phyloP scores from a whole-genome alignment of 2,329 filamentous ascomycete genomes.

The Aureobasidium namibiae region DNA sequence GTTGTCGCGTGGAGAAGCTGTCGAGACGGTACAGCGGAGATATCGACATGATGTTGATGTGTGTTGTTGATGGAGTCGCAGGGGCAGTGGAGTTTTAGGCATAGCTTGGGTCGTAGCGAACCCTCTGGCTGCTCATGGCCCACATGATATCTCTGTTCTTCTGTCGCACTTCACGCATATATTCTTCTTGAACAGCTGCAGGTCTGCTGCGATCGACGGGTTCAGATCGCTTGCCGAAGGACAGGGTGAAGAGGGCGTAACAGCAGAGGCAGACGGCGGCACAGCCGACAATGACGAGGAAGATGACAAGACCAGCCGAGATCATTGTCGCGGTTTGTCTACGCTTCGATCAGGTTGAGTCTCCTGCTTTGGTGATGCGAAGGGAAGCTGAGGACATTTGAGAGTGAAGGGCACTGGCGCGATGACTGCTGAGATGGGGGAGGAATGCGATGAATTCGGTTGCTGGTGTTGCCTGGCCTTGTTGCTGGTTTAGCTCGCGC shows the following conservation, averaged over 20 bases:
- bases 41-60: neutral
- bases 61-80: neutral
- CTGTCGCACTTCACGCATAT: conserved; percentile 15
- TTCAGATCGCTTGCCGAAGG: neutral
- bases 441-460: neutral
- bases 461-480: neutral
- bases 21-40: neutral
- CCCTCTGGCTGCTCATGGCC: conserved; percentile 1
- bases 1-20: neutral
- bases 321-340: neutral
- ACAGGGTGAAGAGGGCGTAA: conserved; percentile 4
- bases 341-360: neutral
- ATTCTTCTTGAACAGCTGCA: conserved; percentile 13
- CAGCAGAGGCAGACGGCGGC: conserved; percentile 7
- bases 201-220: conserved; percentile 2
- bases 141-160: conserved; percentile 12
- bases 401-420: neutral
- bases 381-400: neutral
- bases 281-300: conserved; percentile 13
- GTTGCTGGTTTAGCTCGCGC: neutral
- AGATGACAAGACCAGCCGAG: conserved; percentile 11
- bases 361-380: neutral
- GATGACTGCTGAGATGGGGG: neutral
- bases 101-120: neutral
- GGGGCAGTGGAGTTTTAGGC: neutral